Evolutionary conservation across 1,284 basidiomycete genomes (phyloP).

Genomic region (Ceratobasidium papillatum): DNA sequence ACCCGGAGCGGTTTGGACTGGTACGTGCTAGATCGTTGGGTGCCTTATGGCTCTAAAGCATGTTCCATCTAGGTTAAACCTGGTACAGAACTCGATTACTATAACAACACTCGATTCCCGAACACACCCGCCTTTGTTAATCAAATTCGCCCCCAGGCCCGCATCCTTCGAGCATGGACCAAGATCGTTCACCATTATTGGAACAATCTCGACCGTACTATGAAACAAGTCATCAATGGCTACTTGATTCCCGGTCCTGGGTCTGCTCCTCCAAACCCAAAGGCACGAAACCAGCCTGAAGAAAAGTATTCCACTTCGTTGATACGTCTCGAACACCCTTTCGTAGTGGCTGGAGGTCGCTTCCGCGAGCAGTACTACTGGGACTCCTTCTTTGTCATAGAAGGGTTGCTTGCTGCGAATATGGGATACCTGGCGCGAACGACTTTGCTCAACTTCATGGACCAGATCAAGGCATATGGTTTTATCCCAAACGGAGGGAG

Average conservation of each 20-base stretch:
- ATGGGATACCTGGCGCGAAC: slow-evolving; percentile 76
- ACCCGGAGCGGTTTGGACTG: background rate
- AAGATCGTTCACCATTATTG: slow-evolving; percentile 17
- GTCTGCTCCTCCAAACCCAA: too few relatives aligned
- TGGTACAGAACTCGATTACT: background rate
- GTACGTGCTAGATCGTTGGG: background rate
- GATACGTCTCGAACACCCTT: slow-evolving; percentile 89
- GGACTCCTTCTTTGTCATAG: slow-evolving; percentile 64
- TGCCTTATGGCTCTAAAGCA: background rate
- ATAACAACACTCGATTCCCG: slow-evolving; percentile 1
- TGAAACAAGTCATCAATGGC: background rate
- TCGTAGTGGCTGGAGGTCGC: slow-evolving; percentile 85
- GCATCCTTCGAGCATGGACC: background rate
- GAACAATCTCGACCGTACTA: slow-evolving; percentile 18
- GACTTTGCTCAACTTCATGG: slow-evolving; percentile 92
- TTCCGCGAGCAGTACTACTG: slow-evolving; percentile 79
- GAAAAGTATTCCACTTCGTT: slow-evolving; percentile 77
- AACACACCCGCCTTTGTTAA: background rate
- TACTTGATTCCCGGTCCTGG: slow-evolving; percentile 9
- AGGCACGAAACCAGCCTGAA: slow-evolving; percentile 54
- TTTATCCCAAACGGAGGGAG: slow-evolving; percentile 95
- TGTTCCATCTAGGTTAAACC: background rate
- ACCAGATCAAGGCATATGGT: slow-evolving; percentile 79
- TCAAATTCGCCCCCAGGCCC: background rate
- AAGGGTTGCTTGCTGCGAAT: slow-evolving; percentile 82